Evolutionary conservation across 805 yeast genomes (phyloP).

Genomic region (Lipomyces kockii): DNA sequence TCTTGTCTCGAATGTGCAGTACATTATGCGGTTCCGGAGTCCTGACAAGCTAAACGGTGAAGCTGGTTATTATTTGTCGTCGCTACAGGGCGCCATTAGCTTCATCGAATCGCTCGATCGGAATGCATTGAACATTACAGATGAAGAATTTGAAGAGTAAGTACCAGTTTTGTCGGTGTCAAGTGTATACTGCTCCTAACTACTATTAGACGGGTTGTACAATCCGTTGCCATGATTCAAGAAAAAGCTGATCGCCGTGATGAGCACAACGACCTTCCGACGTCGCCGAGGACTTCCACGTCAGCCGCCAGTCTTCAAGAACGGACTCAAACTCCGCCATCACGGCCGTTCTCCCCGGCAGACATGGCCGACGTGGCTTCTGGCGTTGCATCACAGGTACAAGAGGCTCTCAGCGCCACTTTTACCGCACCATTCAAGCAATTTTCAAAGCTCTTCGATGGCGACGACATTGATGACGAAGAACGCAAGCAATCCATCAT

Average conservation of each 20-base stretch:
- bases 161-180: neutral
- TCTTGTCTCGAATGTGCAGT: conserved; percentile 77
- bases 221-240: conserved; percentile 52
- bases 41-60: conserved; percentile 82
- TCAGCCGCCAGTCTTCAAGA: conserved; percentile 24
- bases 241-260: conserved; percentile 45
- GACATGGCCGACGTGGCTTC: conserved; percentile 28
- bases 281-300: conserved; percentile 37
- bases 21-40: conserved; percentile 82
- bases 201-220: conserved; percentile 42
- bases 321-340: conserved; percentile 23
- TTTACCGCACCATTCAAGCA: conserved; percentile 55
- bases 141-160: conserved; percentile 59
- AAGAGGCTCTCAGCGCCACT: conserved; percentile 41
- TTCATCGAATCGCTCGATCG: conserved; percentile 68
- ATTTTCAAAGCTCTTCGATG: conserved; percentile 47
- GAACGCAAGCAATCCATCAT: conserved; percentile 15
- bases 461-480: conserved; percentile 37
- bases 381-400: conserved; percentile 35
- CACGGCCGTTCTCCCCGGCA: conserved; percentile 29
- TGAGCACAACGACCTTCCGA: conserved; percentile 34
- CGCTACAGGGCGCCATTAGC: conserved; percentile 86
- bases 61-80: conserved; percentile 85
- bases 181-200: conserved; percentile 2
- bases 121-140: conserved; percentile 62